phyloP scores from a whole-genome alignment of 257 asterid genomes.

The Nicotiana sylvestris region DNA sequence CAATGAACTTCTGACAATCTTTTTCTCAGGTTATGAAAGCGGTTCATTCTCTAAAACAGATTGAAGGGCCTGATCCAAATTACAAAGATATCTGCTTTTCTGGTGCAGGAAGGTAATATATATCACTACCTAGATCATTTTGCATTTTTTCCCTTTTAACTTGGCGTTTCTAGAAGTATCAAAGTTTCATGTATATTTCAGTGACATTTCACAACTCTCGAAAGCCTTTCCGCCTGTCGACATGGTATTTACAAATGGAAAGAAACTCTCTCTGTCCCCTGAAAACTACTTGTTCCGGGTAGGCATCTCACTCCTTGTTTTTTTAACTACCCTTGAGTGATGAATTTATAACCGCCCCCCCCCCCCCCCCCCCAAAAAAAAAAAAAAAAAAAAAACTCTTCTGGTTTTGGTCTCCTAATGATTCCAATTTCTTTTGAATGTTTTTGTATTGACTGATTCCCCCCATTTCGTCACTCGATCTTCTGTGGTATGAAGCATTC shows the following conservation, averaged over 20 bases:
- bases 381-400: neutral
- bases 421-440: constrained; percentile 14
- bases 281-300: constrained; percentile 97
- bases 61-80: constrained; percentile 90
- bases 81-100: constrained; percentile 92
- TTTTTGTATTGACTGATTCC: constrained; percentile 10
- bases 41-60: constrained; percentile 58
- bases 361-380: too few species aligned
- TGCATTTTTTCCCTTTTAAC: neutral
- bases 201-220: constrained; percentile 67
- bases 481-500: constrained; percentile 56
- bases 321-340: neutral
- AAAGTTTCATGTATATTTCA: constrained; percentile 30
- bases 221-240: constrained; percentile 77
- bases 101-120: constrained; percentile 88
- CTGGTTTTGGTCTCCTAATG: constrained; percentile 7
- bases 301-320: constrained; percentile 22
- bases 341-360: neutral
- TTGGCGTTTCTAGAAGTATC: neutral
- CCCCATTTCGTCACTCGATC: neutral
- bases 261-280: constrained; percentile 79
- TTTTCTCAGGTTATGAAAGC: constrained; percentile 66
- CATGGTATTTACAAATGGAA: constrained; percentile 81
- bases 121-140: constrained; percentile 3
- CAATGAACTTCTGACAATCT: constrained; percentile 17